Evolutionary conservation across 495 filamentous ascomycete species (phyloP).

Genomic region (Cenococcum geophilum): DNA sequence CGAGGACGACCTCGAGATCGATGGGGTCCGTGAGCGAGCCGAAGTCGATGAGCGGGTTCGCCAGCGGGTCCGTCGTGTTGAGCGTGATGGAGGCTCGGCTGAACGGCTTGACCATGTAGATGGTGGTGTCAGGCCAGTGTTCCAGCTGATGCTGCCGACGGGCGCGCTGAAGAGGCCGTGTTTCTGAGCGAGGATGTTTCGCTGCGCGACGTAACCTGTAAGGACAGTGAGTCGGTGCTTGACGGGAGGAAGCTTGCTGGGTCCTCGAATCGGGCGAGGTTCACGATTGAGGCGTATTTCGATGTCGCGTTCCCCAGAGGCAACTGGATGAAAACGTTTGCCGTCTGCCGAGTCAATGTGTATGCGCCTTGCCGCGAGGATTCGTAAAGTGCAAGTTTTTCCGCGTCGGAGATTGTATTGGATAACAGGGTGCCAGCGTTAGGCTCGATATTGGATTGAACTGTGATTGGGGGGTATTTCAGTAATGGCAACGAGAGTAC

Average conservation of each 20-base stretch:
- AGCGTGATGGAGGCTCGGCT: conserved; percentile 25
- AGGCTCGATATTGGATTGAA: conserved; percentile 13
- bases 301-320: conserved; percentile 9
- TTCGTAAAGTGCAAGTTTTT: conserved; percentile 25
- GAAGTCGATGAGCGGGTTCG: conserved; percentile 18
- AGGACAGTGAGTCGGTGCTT: background rate
- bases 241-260: no score
- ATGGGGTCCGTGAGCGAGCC: conserved; percentile 20
- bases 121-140: conserved; percentile 5
- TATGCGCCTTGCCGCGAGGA: conserved; percentile 14
- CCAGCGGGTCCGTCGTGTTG: conserved; percentile 17
- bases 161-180: conserved; percentile 8
- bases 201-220: conserved; percentile 4
- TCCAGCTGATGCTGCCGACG: conserved; percentile 10
- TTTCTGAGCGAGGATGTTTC: conserved; percentile 7
- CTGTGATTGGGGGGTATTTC: conserved; percentile 1
- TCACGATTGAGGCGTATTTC: conserved; percentile 1
- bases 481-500: no score
- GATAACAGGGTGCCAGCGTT: conserved; percentile 14
- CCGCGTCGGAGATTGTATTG: conserved; percentile 17
- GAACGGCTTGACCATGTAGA: conserved; percentile 9
- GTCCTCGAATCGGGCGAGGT: no score
- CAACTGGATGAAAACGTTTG: conserved; percentile 6
- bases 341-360: conserved; percentile 6
- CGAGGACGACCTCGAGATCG: conserved; percentile 11